A percentile compares a stretch with the other conserved stretches of the same genome.
Conservation (phyloP, 1,284 basidiomycete genomes). For the Trametes versicolor region DNA sequence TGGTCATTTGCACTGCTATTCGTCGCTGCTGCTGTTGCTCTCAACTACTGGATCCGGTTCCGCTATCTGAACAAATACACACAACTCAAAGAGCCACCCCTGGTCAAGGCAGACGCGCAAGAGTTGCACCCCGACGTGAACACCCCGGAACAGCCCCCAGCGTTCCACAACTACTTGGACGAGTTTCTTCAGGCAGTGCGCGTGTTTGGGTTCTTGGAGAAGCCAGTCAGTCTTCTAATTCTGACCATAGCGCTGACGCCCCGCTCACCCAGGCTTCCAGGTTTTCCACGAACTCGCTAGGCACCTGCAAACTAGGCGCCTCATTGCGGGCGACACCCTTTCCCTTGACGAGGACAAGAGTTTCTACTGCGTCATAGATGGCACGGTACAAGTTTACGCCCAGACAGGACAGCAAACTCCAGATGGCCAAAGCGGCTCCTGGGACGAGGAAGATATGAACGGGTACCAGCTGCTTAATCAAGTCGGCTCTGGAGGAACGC, state of each 20-base stretch:
- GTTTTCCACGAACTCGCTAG: conserved; percentile 95
- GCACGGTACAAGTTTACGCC: conserved; percentile 87
- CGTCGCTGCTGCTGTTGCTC: conserved; percentile 65
- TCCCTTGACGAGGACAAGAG: conserved; percentile 93
- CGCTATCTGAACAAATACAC: conserved; percentile 83
- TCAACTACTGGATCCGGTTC: conserved; percentile 89
- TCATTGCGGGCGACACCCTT: conserved; percentile 92
- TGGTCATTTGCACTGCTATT: conserved; percentile 88
- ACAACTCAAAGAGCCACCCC: conserved; percentile 86
- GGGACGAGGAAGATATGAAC: conserved; percentile 89
- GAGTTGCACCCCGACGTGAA: conserved; percentile 92
- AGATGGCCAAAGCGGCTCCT: conserved; percentile 60
- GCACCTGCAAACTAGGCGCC: conserved; percentile 89
- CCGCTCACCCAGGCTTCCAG: conserved; percentile 47
- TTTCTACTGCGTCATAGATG: conserved; percentile 97
- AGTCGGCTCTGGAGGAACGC: conserved; percentile 93
- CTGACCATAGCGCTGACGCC: background rate
- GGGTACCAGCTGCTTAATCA: conserved; percentile 95
- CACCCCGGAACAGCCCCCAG: conserved; percentile 72
- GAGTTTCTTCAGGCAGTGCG: conserved; percentile 95
- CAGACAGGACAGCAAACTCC: conserved; percentile 62
- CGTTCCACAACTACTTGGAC: conserved; percentile 94
- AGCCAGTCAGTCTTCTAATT: conserved; percentile 69
- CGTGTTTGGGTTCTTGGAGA: conserved; percentile 95
- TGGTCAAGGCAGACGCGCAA: conserved; percentile 80